Evolutionary conservation across 805 yeast species (phyloP).

Genomic region (Wickerhamomyces sydowiorum): DNA sequence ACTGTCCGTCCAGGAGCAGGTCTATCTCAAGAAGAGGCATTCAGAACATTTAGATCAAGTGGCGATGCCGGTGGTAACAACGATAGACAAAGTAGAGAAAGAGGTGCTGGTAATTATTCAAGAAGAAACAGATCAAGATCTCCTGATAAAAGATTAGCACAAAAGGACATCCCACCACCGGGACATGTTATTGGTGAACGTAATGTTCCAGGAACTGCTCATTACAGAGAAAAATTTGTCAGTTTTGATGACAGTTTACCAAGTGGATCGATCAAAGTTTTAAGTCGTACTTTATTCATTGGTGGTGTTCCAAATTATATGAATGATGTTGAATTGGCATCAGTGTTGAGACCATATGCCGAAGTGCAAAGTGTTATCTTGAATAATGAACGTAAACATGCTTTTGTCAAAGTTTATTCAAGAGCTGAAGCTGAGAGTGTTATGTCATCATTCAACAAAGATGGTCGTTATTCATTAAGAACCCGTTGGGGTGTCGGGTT

Average conservation of each 20-base stretch:
- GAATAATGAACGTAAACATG: slow-evolving; percentile 88
- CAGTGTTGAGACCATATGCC: slow-evolving; percentile 75
- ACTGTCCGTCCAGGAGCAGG: slow-evolving; percentile 11
- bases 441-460: slow-evolving; percentile 63
- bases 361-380: slow-evolving; percentile 88
- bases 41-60: slow-evolving; percentile 18
- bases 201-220: slow-evolving; percentile 67
- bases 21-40: slow-evolving; percentile 22
- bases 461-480: slow-evolving; percentile 58
- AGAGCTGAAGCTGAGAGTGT: slow-evolving; percentile 88
- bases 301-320: slow-evolving; percentile 88
- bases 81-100: slow-evolving; percentile 16
- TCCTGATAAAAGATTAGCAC: slow-evolving; percentile 15
- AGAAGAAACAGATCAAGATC: slow-evolving; percentile 24
- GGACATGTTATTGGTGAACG: slow-evolving; percentile 47
- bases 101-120: slow-evolving; percentile 14
- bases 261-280: slow-evolving; percentile 73
- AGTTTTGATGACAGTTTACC: slow-evolving; percentile 68
- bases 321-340: slow-evolving; percentile 68
- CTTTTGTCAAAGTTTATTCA: slow-evolving; percentile 90
- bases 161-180: slow-evolving; percentile 17
- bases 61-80: slow-evolving; percentile 14
- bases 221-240: slow-evolving; percentile 70
- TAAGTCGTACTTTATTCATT: slow-evolving; percentile 84
- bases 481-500: slow-evolving; percentile 99